phyloP scores from a whole-genome alignment of 805 yeast species.

The Wickerhamomyces mucosus region DNA sequence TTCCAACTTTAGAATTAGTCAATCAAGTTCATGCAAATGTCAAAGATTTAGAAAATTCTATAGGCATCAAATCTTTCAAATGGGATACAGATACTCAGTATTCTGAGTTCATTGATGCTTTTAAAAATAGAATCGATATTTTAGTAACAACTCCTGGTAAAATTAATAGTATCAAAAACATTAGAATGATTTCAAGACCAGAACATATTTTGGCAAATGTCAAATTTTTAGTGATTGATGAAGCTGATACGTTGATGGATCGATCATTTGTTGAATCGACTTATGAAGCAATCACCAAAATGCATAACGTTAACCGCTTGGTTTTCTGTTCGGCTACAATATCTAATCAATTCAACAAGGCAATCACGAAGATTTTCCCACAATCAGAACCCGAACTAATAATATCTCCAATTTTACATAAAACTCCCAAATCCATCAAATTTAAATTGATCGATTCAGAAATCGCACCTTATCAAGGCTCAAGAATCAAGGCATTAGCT shows the following conservation, averaged over 20 bases:
- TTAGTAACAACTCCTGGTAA: conserved; percentile 83
- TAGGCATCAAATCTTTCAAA: conserved; percentile 39
- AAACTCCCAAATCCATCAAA: conserved; percentile 67
- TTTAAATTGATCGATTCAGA: conserved; percentile 71
- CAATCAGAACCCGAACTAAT: conserved; percentile 51
- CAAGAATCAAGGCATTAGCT: conserved; percentile 75
- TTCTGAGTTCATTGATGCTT: conserved; percentile 36
- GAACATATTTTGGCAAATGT: conserved; percentile 35
- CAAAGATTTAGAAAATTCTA: conserved; percentile 20
- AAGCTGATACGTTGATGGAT: conserved; percentile 89
- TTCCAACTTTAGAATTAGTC: conserved; percentile 87
- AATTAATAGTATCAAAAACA: conserved; percentile 30
- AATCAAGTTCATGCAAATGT: conserved; percentile 56
- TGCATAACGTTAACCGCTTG: conserved; percentile 49
- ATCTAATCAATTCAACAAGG: conserved; percentile 63
- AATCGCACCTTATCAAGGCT: conserved; percentile 72
- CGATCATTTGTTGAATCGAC: conserved; percentile 67
- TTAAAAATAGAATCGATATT: conserved; percentile 57
- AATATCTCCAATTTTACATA: conserved; percentile 66
- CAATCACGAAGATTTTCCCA: conserved; percentile 54
- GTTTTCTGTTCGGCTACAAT: conserved; percentile 87
- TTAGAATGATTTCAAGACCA: conserved; percentile 26
- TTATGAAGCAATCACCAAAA: conserved; percentile 37
- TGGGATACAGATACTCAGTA: conserved; percentile 59
- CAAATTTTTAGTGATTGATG: conserved; percentile 69